A percentile compares a stretch with the other conserved stretches of the same genome.
Conservation (phyloP, 257 asterid genomes). For the Solanum paucissectum region DNA sequence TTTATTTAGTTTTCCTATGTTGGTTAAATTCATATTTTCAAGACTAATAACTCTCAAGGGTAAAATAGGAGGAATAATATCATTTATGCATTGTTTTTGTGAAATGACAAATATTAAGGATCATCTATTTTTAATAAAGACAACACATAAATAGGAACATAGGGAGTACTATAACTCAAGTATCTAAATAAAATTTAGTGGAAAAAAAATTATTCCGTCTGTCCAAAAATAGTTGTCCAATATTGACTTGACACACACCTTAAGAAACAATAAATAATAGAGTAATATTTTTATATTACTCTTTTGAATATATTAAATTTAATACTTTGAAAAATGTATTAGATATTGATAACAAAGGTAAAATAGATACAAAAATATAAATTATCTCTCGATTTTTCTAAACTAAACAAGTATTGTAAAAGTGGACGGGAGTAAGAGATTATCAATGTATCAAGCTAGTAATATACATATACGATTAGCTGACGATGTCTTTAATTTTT, state of each 20-base stretch:
- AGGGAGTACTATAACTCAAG: background rate
- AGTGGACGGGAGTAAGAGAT: background rate
- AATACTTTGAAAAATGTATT: too few species aligned
- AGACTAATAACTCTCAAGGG: too few species aligned
- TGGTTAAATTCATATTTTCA: background rate
- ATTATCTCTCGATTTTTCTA: background rate
- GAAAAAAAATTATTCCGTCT: too few species aligned
- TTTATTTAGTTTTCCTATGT: too few species aligned
- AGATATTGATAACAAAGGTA: background rate
- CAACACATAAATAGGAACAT: too few species aligned
- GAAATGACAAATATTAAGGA: too few species aligned
- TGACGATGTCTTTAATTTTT: background rate
- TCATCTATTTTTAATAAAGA: too few species aligned
- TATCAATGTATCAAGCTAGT: background rate
- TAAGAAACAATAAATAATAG: too few species aligned
- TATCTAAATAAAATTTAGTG: background rate
- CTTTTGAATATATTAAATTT: background rate
- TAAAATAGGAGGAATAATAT: too few species aligned
- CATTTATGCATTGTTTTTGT: too few species aligned
- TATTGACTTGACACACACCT: background rate
- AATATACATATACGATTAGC: background rate
- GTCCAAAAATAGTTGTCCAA: background rate
- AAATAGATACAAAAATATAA: too few species aligned
- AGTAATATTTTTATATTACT: too few species aligned
- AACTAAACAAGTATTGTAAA: background rate